Evolutionary conservation across 352 stramenopile genomes (phyloP).

Genomic region (Phytophthora meadii): DNA sequence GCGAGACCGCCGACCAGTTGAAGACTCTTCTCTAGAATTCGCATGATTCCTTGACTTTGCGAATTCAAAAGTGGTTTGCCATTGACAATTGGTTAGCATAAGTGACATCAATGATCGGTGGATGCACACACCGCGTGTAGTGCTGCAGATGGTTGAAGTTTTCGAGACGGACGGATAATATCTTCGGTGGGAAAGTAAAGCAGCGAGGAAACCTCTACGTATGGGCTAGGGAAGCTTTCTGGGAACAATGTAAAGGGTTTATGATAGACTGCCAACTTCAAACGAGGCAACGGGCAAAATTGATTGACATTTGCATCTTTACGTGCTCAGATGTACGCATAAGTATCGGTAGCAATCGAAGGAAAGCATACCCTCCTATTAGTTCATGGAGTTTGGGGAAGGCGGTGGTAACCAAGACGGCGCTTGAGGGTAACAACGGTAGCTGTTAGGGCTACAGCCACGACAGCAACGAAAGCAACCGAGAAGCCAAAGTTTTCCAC

Average conservation of each 20-base stretch:
- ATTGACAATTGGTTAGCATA: background rate
- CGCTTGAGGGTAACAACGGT: constrained; percentile 20
- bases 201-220: too few relatives aligned
- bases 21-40: constrained; percentile 14
- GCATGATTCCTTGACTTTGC: constrained; percentile 10
- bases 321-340: too few relatives aligned
- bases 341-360: too few relatives aligned
- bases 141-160: constrained; percentile 11
- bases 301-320: too few relatives aligned
- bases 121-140: constrained; percentile 16
- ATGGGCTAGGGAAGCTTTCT: too few relatives aligned
- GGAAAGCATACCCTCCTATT: too few relatives aligned
- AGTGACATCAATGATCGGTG: constrained; percentile 34
- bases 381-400: constrained; percentile 6
- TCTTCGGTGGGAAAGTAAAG: background rate
- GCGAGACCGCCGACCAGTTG: constrained; percentile 4
- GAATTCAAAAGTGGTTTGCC: constrained; percentile 22
- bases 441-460: constrained; percentile 10
- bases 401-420: constrained; percentile 18
- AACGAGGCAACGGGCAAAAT: too few relatives aligned
- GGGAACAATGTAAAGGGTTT: too few relatives aligned
- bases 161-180: background rate
- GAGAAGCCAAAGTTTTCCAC: constrained; percentile 20
- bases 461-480: constrained; percentile 6
- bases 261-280: too few relatives aligned